Percentiles rank a stretch among this genome's conserved stretches.
Conservation (phyloP, 75 land plant species). For the Cupressus sempervirens region DNA sequence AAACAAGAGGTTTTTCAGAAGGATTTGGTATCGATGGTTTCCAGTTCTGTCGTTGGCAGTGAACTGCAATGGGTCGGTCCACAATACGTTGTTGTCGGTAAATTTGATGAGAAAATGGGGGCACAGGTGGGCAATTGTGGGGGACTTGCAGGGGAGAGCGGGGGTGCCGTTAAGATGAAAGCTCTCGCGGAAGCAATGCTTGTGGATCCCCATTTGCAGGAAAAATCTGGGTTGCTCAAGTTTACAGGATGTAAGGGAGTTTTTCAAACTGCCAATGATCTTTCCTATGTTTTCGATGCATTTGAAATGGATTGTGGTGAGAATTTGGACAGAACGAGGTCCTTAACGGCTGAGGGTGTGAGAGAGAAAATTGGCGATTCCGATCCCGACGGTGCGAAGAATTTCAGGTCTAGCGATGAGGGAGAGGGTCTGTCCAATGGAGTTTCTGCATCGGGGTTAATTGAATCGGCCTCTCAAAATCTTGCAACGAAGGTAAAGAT, state of each 20-base stretch:
- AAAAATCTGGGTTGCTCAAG: background rate
- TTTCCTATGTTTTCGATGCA: background rate
- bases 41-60: background rate
- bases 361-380: background rate
- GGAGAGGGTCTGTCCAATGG: background rate
- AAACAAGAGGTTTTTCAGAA: background rate
- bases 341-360: background rate
- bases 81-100: too few relatives aligned
- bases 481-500: slow-evolving; percentile 44
- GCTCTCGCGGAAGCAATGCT: background rate
- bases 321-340: background rate
- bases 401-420: background rate
- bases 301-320: background rate
- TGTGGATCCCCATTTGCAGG: background rate
- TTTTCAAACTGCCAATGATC: background rate
- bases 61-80: too few relatives aligned
- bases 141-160: background rate
- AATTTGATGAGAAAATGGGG: too few relatives aligned
- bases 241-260: background rate
- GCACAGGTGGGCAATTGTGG: too few relatives aligned
- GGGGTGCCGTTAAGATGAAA: background rate
- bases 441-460: background rate
- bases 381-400: background rate
- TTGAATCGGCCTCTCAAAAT: background rate
- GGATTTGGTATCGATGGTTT: background rate